Evolutionary conservation across 768 basidiomycete species (phyloP), one percentile per base, ranked within the genome.

Genomic region (Trametes coccinea): DNA sequence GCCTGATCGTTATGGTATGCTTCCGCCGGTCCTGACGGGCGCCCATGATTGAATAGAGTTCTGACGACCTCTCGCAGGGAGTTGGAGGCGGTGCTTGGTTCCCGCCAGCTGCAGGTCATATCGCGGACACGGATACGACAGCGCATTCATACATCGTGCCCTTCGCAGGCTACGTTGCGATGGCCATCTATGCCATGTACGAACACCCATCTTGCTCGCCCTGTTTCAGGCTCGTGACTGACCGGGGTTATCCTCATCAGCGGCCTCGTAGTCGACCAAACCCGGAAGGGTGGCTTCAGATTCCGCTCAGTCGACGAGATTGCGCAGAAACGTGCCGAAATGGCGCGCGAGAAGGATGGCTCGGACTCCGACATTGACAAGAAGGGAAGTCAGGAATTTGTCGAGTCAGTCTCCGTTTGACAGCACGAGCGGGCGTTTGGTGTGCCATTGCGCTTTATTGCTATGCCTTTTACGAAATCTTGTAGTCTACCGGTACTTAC

Each of bases 1-100:
- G 84, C 57, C 72, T 87, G 60, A 84, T 87, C 60, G 86, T 86
- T 39, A 86, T 87, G 86, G 84, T 72, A 40, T 55, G 69, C 63
- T 34, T 45, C 5, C 41, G 48, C 31, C 56, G 50, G 34, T 41
- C 9, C 5, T 31, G 31, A 44, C 53, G 65, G 53, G 27, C 40
- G 33, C 45, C 16, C 7, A 33, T 22, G 14, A 44, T 22, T 22
- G 22, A 45, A n/a, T n/a, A 8, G n/a, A 27, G 14, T 55, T 29
- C n/a, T 60, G 51, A 41, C 48, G 16, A 34, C 14, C n/a, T 53
- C 31, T 43, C 34, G 31, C 27, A 81, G 80, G 81, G 84, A 53
- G 84, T 86, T 47, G 84, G 83, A 56, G 84, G 84, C 48, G 86
- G 85, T 37, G 86, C 85, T n/a, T 87, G 84, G 86, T 87, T 82